Base-by-base conservation (phyloP, 257 asterid genomes). In the Solanum raphanifolium region DNA sequence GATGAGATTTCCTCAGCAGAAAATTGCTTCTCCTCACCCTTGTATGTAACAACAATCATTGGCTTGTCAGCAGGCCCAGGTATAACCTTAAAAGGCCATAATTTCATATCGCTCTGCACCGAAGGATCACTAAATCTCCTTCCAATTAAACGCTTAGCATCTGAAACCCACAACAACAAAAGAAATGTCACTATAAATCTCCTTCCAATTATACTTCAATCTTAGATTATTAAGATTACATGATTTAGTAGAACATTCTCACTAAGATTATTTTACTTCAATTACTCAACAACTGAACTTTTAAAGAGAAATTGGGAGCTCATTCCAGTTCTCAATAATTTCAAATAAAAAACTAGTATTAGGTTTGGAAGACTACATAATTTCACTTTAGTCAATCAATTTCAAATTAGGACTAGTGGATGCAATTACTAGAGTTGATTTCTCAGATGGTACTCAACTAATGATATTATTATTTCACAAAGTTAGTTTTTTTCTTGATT, bases 1-100 rank as follows among this genome's bases (percentile, higher is more conserved):
- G 91, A 89, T 7, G 89, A 89, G 66, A 89, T 89, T 18, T 89
- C 91, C 65, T 89, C 90, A 15, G 91, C 90, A 1, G 91, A 58
- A 16, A 89, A 89, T 11, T 89, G 88, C 34, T 89, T 89, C 20
- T 87, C 91, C 36, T 87, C 91, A 9, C 90, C 90, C 46, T 89
- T 87, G 86, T 89, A 88, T 9, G 62, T 87, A 25, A 89, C 90
- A 13, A 85, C 90, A 82, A 88, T 79, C 90, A 73, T 85, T 69
- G 90, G 90, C 69, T 88, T 88, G 83, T 90, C 87, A 25, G 55
- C 92, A 12, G 88, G 86, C 0, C 89, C 90, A 4, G 90, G 31
- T 71, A 66, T 87, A 21, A 66, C 69, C 85, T 81, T 81, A 48
- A 81, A 79, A 4, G 85, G 85, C 85, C 85, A 79, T 43, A 79